Conservation (phyloP, 768 basidiomycete species). For the Hygrocybe coccinea region DNA sequence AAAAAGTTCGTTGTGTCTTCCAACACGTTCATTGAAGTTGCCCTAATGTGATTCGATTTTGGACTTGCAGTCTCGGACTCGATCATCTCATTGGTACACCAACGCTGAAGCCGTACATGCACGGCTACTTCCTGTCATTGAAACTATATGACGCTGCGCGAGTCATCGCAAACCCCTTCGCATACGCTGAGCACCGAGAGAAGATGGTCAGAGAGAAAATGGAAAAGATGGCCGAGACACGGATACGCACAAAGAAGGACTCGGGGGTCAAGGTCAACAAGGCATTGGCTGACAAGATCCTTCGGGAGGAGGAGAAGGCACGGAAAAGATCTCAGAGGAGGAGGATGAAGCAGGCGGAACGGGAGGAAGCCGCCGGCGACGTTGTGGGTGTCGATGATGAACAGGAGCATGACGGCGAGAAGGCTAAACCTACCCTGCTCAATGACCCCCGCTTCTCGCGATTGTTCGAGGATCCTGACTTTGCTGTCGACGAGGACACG, state of each 20-base stretch:
- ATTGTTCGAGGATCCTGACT: slow-evolving; percentile 88
- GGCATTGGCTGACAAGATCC: slow-evolving; percentile 80
- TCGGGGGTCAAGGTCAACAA: slow-evolving; percentile 67
- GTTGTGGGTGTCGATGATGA: slow-evolving; percentile 32
- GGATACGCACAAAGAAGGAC: slow-evolving; percentile 82
- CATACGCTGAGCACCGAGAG: slow-evolving; percentile 91
- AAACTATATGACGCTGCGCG: slow-evolving; percentile 95
- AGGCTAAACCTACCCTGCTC: slow-evolving; percentile 49
- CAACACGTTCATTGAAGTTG: background rate
- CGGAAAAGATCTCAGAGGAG: slow-evolving; percentile 53
- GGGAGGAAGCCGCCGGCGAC: slow-evolving; percentile 34
- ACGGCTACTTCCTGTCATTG: slow-evolving; percentile 96
- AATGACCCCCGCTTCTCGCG: slow-evolving; percentile 85
- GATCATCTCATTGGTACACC: slow-evolving; percentile 93
- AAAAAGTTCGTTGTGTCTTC: slow-evolving; percentile 54
- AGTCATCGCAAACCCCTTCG: slow-evolving; percentile 93
- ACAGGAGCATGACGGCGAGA: slow-evolving; percentile 13
- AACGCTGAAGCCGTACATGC: slow-evolving; percentile 98
- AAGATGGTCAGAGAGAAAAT: slow-evolving; percentile 82
- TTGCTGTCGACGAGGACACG: slow-evolving; percentile 82
- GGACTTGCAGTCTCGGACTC: slow-evolving; percentile 73
- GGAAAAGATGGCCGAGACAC: slow-evolving; percentile 87
- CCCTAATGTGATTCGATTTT: slow-evolving; percentile 5
- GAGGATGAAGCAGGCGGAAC: slow-evolving; percentile 41
- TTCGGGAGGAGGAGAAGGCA: slow-evolving; percentile 58